phyloP scores from a whole-genome alignment of 495 filamentous ascomycete genomes.

The Pyrenula aspistea region DNA sequence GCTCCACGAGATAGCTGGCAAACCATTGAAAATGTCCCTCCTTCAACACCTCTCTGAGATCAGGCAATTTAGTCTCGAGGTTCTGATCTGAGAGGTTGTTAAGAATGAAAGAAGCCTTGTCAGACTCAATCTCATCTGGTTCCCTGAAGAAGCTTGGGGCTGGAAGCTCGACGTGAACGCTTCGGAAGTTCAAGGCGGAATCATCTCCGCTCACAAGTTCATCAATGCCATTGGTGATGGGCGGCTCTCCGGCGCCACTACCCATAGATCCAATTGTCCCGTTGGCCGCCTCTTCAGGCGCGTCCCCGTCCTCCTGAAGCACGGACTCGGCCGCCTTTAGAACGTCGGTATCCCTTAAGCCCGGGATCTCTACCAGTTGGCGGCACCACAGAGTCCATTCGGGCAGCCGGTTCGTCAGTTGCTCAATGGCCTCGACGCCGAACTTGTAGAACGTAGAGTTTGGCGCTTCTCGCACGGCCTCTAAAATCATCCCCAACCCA shows the following conservation, averaged over 20 bases:
- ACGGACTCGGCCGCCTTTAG: conserved; percentile 74
- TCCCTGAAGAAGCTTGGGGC: conserved; percentile 55
- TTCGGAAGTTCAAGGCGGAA: conserved; percentile 49
- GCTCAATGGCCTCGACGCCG: conserved; percentile 88
- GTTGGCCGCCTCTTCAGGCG: conserved; percentile 23
- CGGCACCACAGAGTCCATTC: conserved; percentile 91
- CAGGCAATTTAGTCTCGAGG: conserved; percentile 64
- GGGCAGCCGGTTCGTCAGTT: conserved; percentile 65
- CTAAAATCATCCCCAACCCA: conserved; percentile 87
- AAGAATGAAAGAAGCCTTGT: conserved; percentile 87
- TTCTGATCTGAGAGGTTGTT: conserved; percentile 93
- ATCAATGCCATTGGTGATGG: conserved; percentile 54
- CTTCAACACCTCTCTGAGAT: conserved; percentile 65
- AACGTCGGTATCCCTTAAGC: conserved; percentile 72
- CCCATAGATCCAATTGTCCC: conserved; percentile 20
- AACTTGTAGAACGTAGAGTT: conserved; percentile 88
- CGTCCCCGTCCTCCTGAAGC: conserved; percentile 44
- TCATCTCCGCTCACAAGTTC: conserved; percentile 41
- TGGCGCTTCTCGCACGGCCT: conserved; percentile 71
- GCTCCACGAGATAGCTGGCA: conserved; percentile 86
- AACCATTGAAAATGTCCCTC: conserved; percentile 90
- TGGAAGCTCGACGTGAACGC: conserved; percentile 62
- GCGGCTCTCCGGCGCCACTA: background rate
- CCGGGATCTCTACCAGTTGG: conserved; percentile 65
- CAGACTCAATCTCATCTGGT: conserved; percentile 71